phyloP scores from a whole-genome alignment of 1,284 basidiomycete genomes.

The Cryptococcus sp. region DNA sequence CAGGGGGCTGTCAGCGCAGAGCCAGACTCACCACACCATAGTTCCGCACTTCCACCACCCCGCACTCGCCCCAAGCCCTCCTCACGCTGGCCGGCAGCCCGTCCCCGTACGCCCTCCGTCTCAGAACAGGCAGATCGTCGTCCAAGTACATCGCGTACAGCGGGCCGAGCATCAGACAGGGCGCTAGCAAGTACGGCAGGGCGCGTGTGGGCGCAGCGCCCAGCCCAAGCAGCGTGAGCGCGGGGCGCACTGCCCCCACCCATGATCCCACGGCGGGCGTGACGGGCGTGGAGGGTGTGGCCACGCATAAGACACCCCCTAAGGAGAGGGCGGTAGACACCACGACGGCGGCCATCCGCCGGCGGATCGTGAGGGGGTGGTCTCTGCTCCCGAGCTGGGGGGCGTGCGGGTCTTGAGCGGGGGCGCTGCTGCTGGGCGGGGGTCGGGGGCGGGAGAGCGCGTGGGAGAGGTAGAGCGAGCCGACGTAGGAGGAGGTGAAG shows the following conservation, averaged over 20 bases:
- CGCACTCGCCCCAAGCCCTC: constrained; percentile 16
- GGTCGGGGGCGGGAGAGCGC: constrained; percentile 14
- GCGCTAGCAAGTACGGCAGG: constrained; percentile 65
- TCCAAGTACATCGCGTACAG: constrained; percentile 64
- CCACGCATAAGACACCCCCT: constrained; percentile 28
- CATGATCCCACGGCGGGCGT: constrained; percentile 4
- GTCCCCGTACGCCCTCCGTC: constrained; percentile 2
- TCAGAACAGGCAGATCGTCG: constrained; percentile 55
- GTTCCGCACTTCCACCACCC: constrained; percentile 59
- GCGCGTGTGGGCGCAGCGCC: constrained; percentile 15
- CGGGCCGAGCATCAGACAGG: constrained; percentile 78
- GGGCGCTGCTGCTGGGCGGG: constrained; percentile 3
- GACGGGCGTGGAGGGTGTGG: constrained; percentile 20
- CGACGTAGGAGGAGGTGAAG: constrained; percentile 52
- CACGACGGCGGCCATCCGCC: constrained; percentile 44
- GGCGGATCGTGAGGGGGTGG: constrained; percentile 46
- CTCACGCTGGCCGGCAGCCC: constrained; percentile 11
- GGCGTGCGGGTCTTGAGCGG: constrained; percentile 2
- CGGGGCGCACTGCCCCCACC: constrained; percentile 16
- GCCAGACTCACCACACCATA: constrained; percentile 66
- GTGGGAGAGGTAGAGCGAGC: constrained; percentile 52
- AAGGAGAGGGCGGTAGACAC: constrained; percentile 37
- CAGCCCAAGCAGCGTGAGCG: constrained; percentile 36
- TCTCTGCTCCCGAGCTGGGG: constrained; percentile 38
- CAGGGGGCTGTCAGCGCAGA: background rate